Evolutionary conservation across 2,329 filamentous ascomycete species (phyloP).

Genomic region (Diaporthe citrichinensis): DNA sequence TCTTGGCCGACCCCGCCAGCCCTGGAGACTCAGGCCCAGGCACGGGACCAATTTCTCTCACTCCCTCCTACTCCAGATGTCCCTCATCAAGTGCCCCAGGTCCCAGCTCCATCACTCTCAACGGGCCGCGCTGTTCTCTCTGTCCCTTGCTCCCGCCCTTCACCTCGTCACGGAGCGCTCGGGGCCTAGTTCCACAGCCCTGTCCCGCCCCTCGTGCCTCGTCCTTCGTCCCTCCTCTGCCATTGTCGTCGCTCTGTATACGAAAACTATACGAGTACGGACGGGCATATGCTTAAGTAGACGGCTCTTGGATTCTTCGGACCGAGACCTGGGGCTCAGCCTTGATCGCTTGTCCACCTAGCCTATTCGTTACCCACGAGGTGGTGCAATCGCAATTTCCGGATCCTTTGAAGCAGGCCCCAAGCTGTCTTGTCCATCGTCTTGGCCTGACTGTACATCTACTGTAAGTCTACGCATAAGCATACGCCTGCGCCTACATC

Average conservation of each 20-base stretch:
- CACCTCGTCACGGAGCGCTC: slow-evolving; percentile 22
- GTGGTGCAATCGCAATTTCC: slow-evolving; percentile 34
- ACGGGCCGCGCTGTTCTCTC: slow-evolving; percentile 2
- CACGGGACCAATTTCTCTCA: slow-evolving; percentile 26
- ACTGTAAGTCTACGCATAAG: neutral
- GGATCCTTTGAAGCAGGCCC: slow-evolving; percentile 4
- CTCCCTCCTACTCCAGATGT: slow-evolving; percentile 7
- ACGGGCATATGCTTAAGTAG: slow-evolving; percentile 14
- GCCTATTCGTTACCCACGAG: neutral
- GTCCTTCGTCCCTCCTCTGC: neutral
- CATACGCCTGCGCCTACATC: neutral
- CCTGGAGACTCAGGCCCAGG: slow-evolving; percentile 17
- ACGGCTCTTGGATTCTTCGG: neutral
- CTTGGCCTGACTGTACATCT: slow-evolving; percentile 18
- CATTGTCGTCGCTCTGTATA: neutral
- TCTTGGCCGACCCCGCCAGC: slow-evolving; percentile 31
- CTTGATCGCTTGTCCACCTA: slow-evolving; percentile 23
- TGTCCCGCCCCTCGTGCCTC: slow-evolving; percentile 7
- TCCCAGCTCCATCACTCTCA: neutral
- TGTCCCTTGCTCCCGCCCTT: neutral
- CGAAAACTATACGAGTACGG: slow-evolving; percentile 22
- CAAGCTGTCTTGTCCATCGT: slow-evolving; percentile 2
- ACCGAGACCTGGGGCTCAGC: neutral
- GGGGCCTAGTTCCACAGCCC: slow-evolving; percentile 23
- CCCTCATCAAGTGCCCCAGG: slow-evolving; percentile 7